Evolutionary conservation across 176 grass and related monocot genomes (phyloP), one percentile per base, ranked within the genome.

Genomic region (Secale cereale): DNA sequence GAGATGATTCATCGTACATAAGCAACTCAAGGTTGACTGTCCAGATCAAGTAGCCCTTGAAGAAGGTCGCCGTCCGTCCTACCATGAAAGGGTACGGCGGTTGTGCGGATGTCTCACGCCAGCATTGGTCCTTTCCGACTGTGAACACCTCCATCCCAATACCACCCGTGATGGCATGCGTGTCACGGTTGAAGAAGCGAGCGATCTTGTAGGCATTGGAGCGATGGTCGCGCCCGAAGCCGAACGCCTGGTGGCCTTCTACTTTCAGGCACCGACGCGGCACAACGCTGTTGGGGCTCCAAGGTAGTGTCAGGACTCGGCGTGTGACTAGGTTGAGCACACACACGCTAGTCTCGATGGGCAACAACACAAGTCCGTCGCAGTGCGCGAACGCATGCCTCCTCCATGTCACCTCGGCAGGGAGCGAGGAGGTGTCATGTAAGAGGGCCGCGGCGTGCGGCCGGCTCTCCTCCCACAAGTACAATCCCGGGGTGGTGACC

Each of bases 81-180:
- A 5, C 26, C 0, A 64, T 0, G 12, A 64, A 64, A 7, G 61
- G 61, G 26, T 29, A 29, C 0, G 26, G 4, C 61, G 61, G 61
- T 27, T 28, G 5, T 13, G 1, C 26, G 0, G 5, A 0, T 0
- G 26, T 64, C 61, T 64, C 25, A 12, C 1, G 61, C 26, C 26
- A 28, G 11, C 0, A 14, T 0, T 13, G 26, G 61, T 29, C 61
- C 10, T 64, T 15, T 64, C 26, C 25, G 26, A 64, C 5, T 0
- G 26, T 64, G 22, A 28, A 29, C 61, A 64, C 26, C 2, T 64
- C 25, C 11, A 64, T 28, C 4, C 61, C 61, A 0, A 29, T 0
- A 1, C 0, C 2, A 0, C 12, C 26, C 11, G n/a, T n/a, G n/a
- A 27, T 29, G 61, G 39, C 10, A 0, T 11, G 61, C 0, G 12